phyloP scores from a whole-genome alignment of 192 early-diverging fungal species.

The Linnemannia exigua region DNA sequence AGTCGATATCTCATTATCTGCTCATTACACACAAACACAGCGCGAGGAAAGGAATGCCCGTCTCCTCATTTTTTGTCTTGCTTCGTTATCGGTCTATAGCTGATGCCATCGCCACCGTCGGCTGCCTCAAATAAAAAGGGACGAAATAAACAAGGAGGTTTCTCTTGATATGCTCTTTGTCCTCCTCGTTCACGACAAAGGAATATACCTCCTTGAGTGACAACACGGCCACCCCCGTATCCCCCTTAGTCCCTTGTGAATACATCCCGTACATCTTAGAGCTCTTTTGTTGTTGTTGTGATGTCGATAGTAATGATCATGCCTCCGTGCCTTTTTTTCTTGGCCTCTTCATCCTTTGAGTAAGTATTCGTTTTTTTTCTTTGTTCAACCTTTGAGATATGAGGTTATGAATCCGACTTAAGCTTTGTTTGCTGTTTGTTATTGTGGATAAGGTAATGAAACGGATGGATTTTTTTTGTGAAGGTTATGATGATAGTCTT shows the following conservation, averaged over 20 bases:
- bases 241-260: background rate
- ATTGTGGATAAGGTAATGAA: background rate
- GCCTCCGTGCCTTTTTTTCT: conserved; percentile 6
- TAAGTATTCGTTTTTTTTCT: background rate
- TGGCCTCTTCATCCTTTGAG: background rate
- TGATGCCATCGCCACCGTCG: background rate
- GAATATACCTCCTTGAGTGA: background rate
- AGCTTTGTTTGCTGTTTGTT: background rate
- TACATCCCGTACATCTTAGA: background rate
- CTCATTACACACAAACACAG: background rate
- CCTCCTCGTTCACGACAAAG: background rate
- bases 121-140: background rate
- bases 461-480: too few relatives aligned
- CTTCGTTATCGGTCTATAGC: background rate
- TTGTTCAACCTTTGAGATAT: background rate
- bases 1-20: background rate
- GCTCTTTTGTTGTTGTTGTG: background rate
- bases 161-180: too few relatives aligned
- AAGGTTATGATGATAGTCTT: background rate
- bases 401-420: background rate
- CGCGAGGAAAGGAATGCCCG: background rate
- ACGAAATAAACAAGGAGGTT: background rate
- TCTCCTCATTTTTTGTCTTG: background rate
- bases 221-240: background rate
- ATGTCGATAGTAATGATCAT: background rate